These are phyloP conservation scores for Dissophora ornata DNA, from an alignment of 192 early-diverging fungal genomes.

Conservation along the genomic window DNA sequence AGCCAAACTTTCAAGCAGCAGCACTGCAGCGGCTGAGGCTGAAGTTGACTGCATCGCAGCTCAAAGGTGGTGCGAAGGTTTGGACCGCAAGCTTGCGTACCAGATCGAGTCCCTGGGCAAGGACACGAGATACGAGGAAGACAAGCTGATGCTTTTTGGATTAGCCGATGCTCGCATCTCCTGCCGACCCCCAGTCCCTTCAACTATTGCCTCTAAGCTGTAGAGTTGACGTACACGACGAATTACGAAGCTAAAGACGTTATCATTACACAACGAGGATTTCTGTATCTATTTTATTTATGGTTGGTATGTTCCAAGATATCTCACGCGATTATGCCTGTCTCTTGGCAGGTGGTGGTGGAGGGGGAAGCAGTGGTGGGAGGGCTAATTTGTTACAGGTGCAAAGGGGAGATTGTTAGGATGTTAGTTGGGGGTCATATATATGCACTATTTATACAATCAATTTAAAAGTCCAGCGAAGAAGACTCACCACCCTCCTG, in stretches of 20 bases:
- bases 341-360: constrained; percentile 47
- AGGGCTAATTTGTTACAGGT: constrained; percentile 6
- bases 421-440: too few species aligned
- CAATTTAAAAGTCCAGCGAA: too few species aligned
- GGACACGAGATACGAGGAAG: constrained; percentile 31
- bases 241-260: too few species aligned
- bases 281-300: constrained; percentile 5
- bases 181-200: background rate
- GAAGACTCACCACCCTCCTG: constrained; percentile 23
- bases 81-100: constrained; percentile 28
- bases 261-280: too few species aligned
- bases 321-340: constrained; percentile 4
- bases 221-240: too few species aligned
- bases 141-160: constrained; percentile 52
- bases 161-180: constrained; percentile 26
- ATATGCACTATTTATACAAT: background rate
- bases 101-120: constrained; percentile 32
- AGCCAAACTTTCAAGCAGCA: constrained; percentile 5
- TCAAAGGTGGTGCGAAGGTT: constrained; percentile 44
- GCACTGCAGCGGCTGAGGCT: constrained; percentile 10
- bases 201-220: constrained; percentile 15
- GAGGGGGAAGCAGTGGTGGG: constrained; percentile 42
- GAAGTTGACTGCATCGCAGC: constrained; percentile 25
- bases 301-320: background rate
- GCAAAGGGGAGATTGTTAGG: background rate